Percentiles rank a stretch among this genome's conserved stretches.
These are phyloP conservation scores for Arthrobotrys conoides DNA, from an alignment of 2,329 filamentous ascomycete species.

Conservation along the genomic window DNA sequence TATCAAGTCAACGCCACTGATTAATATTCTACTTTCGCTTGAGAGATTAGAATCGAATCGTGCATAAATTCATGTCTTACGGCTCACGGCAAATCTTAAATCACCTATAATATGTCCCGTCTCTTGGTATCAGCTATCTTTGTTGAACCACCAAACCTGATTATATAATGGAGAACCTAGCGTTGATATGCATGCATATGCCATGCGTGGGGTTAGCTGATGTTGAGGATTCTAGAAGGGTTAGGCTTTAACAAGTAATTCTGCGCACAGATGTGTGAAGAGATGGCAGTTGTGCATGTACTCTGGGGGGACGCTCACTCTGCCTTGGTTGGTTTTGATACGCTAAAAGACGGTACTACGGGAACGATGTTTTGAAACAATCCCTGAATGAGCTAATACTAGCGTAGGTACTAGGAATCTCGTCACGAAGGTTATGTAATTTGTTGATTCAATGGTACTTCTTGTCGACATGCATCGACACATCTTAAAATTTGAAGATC, in stretches of 20 bases:
- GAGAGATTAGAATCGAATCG: no score
- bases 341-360: background rate
- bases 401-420: background rate
- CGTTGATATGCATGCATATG: no score
- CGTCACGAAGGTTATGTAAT: background rate
- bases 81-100: background rate
- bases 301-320: background rate
- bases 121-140: conserved; percentile 5
- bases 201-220: background rate
- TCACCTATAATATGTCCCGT: background rate
- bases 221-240: background rate
- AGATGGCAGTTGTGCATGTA: no score
- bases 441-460: background rate
- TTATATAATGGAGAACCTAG: background rate
- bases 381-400: background rate
- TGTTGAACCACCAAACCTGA: no score
- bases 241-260: no score
- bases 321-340: no score
- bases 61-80: background rate
- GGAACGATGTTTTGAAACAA: conserved; percentile 10
- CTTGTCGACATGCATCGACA: background rate
- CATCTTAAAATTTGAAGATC: no score
- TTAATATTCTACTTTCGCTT: no score
- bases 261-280: conserved; percentile 11
- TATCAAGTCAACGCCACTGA: background rate